Base-by-base conservation (phyloP, 2,329 filamentous ascomycete genomes). In the Thielaviopsis punctulata region DNA sequence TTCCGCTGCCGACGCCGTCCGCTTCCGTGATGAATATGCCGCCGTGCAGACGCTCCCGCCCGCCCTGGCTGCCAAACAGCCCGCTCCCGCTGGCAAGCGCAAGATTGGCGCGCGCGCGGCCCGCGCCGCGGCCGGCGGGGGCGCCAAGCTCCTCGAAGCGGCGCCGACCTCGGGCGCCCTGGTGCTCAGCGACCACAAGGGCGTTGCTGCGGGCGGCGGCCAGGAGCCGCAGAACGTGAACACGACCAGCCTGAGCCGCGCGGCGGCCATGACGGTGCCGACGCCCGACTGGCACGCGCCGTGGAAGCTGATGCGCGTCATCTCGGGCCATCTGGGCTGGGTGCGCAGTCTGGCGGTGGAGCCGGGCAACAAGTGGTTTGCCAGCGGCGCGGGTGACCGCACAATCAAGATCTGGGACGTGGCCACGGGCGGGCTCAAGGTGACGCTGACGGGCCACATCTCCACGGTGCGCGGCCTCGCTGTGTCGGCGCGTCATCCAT, bases 401-500 rank as follows among this genome's bases (percentile, higher is more conserved):
- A 96, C 90, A 1, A 95, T 98, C 69, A 98, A 98, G 71, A 93
- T 98, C 57, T 98, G 90, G 90, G 90, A 98, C 67, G 67, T 98
- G 57, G 92, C 88, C 18, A 86, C 85, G 1, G 92, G 93, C 0
- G 79, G 76, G n/a, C 70, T 95, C 57, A 77, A 81, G 53, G 69
- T 96, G 57, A 95, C 90, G 0, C 69, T 96, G 56, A 96, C 90
- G 1, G 90, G 90, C 33, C 90, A 95, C 66, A 95, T 95, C 61
- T 93, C 86, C 48, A 93, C 87, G 4, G 89, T 95, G 1, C 81
- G 89, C 51, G 92, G 92, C 2, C 75, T 98, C 47, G 92, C 90
- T 0, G 86, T 98, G 7, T 95, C 87, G 19, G 86, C 89, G 15
- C 75, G 92, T 46, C 92, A 98, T 68, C 93, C 92, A 0, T 98